Percentiles rank a stretch among this genome's conserved stretches.
These are phyloP conservation scores for Debaryomycetaceae sp. DNA, from an alignment of 1,139 yeast genomes.

Conservation along the genomic window DNA sequence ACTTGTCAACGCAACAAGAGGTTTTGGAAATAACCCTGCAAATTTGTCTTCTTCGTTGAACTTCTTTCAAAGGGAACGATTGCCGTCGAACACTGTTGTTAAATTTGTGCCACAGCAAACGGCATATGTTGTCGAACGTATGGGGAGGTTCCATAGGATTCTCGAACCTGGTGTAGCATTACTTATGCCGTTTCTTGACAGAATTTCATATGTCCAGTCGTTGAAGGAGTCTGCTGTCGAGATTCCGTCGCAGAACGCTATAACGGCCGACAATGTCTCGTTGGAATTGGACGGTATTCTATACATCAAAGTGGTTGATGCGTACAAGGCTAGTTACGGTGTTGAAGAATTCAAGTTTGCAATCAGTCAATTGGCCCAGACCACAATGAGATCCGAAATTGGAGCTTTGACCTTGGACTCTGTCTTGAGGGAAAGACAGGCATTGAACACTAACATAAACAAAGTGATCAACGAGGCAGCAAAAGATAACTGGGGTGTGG, in stretches of 20 bases:
- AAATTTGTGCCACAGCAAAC: slow-evolving; percentile 87
- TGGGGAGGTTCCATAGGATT: slow-evolving; percentile 80
- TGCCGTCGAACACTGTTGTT: slow-evolving; percentile 72
- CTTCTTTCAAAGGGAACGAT: slow-evolving; percentile 62
- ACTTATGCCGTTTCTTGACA: slow-evolving; percentile 68
- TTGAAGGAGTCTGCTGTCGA: slow-evolving; percentile 81
- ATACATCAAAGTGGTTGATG: slow-evolving; percentile 73
- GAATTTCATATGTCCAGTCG: slow-evolving; percentile 76
- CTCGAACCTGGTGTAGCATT: slow-evolving; percentile 78
- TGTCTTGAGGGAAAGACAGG: slow-evolving; percentile 72
- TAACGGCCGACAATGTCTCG: slow-evolving; percentile 82
- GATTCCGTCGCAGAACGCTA: slow-evolving; percentile 80
- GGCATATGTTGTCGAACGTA: slow-evolving; percentile 88
- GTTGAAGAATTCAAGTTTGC: slow-evolving; percentile 89
- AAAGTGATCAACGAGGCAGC: slow-evolving; percentile 83
- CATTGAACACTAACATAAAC: slow-evolving; percentile 69
- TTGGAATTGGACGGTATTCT: slow-evolving; percentile 82
- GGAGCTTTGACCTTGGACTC: slow-evolving; percentile 78
- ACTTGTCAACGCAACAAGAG: slow-evolving; percentile 1
- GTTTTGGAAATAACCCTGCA: slow-evolving; percentile 4
- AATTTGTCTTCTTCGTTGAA: slow-evolving; percentile 29
- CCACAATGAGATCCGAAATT: slow-evolving; percentile 87
- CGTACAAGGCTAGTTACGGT: slow-evolving; percentile 84
- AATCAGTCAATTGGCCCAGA: slow-evolving; percentile 80
- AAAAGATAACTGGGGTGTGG: slow-evolving; percentile 75